Base-by-base conservation (phyloP, 306 rosid species). In the Pyrus betulifolia region DNA sequence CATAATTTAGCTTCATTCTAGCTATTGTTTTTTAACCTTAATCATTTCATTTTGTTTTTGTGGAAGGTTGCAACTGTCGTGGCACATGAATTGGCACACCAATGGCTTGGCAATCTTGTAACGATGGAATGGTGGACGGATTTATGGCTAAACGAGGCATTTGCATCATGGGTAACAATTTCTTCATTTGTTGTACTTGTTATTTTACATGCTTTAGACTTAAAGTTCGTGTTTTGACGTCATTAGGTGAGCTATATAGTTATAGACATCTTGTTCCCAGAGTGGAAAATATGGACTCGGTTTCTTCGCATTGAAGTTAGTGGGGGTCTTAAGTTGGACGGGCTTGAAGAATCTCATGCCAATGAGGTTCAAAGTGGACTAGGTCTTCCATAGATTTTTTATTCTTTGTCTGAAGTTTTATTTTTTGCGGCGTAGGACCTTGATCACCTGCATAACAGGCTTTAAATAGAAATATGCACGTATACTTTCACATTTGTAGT, bases 111-210 rank as follows among this genome's bases (percentile, higher is more conserved):
- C 42, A 88, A 93, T 85, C 97, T 93, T 77, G 98, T 93, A 72
- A 93, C 93, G 23, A 93, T 91, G 98, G 98, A 91, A 82, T 93
- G 98, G 98, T 93, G 98, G 97, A 91, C 96, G 18, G 89, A 93
- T 86, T 84, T 93, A 74, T 93, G 98, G 98, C 82, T 93, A 83
- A 93, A 91, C 80, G 94, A 91, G 82, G 98, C 97, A 25, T 93
- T 93, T 77, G 98, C 96, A 30, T 91, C 98, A 79, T 93, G 97
- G 98, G 97, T 91, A 78, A 74, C 79, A 58, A 79, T 79, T 67
- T 30, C 52, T 33, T 82, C 76, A 61, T 51, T 72, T 42, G 65
- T 60, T 44, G 21, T 14, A 73, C 15, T 75, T 60, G 45, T 59
- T 67, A 52, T 30, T 51, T 67, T 23, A 68, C 35, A 19, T 73